Base-by-base conservation (phyloP, 169 alveolate species). In the Plasmodium vivax region DNA sequence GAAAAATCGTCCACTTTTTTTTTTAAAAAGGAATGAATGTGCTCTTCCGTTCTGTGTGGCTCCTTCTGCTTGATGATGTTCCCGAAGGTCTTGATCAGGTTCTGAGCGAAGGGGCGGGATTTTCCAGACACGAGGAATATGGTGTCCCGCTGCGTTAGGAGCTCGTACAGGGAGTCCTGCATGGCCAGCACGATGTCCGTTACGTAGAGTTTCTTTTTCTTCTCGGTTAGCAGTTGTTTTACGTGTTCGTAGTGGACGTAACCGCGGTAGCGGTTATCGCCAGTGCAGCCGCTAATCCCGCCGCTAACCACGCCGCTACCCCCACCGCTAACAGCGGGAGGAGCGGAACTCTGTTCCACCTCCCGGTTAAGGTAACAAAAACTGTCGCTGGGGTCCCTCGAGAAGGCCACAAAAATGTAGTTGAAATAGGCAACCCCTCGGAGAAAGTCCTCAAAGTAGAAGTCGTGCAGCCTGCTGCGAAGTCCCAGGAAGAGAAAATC, bases 41-140 rank as follows among this genome's bases (percentile, higher is more conserved):
- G 80, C 51, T 90, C 94, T 56, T 80, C 83, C 0, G 83, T 90
- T 80, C 83, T 90, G 56, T 80, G 74, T 12, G 23, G 88, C 30
- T 90, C 94, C 72, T 90, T 90, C 32, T 81, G 34, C 71, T 90
- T 90, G 51, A 90, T 90, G 51, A 90, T 90, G 54, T 62, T 36
- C 36, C 84, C 80, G 30, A 90, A 90, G 32, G 56, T 8, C 38
- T 81, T 90, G 19, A 90, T 80, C 23, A 90, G 56, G 75, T 90
- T 90, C 83, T 90, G 94, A 3, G 94, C 82, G 23, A 90, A 90
- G 4, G 94, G 94, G 23, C 94, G 90, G 0, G 94, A 90, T 90
- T 90, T 90, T 19, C 94, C 94, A 34, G 94, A 30, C 12, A 90
- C 54, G 23, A 90, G 74, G 45, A 90, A 45, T 23, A 90, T 90